Percentiles rank a stretch among this genome's conserved stretches.
phyloP scores from a whole-genome alignment of 495 filamentous ascomycete species.

The Bacidia gigantensis region DNA sequence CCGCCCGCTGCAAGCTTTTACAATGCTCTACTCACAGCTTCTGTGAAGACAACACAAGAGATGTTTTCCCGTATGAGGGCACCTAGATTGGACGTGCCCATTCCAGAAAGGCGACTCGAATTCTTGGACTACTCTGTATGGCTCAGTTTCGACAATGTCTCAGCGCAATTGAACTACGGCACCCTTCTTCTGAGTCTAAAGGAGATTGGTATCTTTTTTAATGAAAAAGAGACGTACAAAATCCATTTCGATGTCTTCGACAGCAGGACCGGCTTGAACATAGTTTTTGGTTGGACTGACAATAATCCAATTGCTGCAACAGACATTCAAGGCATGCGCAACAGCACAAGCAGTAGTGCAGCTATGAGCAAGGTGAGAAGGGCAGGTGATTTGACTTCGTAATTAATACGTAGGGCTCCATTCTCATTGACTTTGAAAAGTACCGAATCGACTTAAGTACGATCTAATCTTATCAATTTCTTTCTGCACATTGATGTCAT shows the following conservation, averaged over 20 bases:
- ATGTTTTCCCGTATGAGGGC: not conserved
- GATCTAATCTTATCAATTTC: too few relatives aligned
- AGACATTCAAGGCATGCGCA: not conserved
- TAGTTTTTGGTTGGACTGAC: conserved; percentile 2
- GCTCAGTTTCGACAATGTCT: not conserved
- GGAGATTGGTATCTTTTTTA: not conserved
- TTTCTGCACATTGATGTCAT: too few relatives aligned
- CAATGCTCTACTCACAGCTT: not conserved
- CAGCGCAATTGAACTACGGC: not conserved
- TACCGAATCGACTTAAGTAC: too few relatives aligned
- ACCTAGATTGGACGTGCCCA: not conserved
- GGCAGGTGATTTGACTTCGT: too few relatives aligned
- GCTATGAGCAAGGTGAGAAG: too few relatives aligned
- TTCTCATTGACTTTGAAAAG: too few relatives aligned
- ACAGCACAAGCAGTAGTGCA: not conserved
- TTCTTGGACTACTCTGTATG: not conserved
- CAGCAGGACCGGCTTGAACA: not conserved
- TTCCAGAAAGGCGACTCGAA: not conserved
- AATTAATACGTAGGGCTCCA: too few relatives aligned
- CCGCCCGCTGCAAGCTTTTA: conserved; percentile 1
- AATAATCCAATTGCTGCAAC: not conserved
- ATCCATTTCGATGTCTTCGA: not conserved
- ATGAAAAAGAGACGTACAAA: not conserved
- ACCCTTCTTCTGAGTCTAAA: conserved; percentile 3
- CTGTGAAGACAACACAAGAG: not conserved